Evolutionary conservation across 495 filamentous ascomycete genomes (phyloP).

Genomic region (Letharia lupina): DNA sequence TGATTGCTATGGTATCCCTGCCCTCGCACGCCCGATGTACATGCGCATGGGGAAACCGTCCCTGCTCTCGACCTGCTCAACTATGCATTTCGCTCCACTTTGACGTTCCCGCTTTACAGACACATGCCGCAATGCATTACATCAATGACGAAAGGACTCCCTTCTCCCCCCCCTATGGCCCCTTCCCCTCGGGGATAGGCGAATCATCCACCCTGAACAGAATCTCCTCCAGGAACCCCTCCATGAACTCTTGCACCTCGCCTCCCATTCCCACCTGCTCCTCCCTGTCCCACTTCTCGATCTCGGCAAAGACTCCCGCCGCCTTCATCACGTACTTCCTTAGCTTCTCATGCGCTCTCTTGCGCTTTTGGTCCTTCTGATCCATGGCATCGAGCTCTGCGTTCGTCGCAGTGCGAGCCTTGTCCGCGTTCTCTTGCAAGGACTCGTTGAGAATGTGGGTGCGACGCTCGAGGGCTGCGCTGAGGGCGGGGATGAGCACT

Average conservation of each 20-base stretch:
- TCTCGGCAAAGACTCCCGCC: constrained; percentile 68
- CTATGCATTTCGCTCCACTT: not conserved
- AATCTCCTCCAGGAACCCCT: constrained; percentile 89
- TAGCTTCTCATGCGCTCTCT: constrained; percentile 74
- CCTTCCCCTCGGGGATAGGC: not conserved
- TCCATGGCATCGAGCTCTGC: constrained; percentile 8
- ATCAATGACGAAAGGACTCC: not conserved
- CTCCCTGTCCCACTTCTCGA: constrained; percentile 75
- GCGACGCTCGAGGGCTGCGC: constrained; percentile 77
- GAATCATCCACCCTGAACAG: constrained; percentile 71
- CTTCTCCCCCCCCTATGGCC: not conserved
- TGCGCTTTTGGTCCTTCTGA: constrained; percentile 41
- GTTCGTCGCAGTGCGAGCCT: constrained; percentile 9
- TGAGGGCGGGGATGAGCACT: constrained; percentile 84
- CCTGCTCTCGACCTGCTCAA: not conserved
- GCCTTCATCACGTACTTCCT: constrained; percentile 68
- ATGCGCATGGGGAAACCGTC: not conserved
- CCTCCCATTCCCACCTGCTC: constrained; percentile 86
- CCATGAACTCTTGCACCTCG: constrained; percentile 75
- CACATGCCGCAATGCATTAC: not conserved
- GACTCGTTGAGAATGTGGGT: constrained; percentile 29
- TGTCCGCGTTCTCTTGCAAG: constrained; percentile 8
- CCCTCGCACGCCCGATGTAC: not conserved
- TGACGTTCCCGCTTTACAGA: not conserved
- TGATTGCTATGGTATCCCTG: not conserved